Evolutionary conservation across 2,329 filamentous ascomycete species (phyloP).

Genomic region (Didymella lethalis): DNA sequence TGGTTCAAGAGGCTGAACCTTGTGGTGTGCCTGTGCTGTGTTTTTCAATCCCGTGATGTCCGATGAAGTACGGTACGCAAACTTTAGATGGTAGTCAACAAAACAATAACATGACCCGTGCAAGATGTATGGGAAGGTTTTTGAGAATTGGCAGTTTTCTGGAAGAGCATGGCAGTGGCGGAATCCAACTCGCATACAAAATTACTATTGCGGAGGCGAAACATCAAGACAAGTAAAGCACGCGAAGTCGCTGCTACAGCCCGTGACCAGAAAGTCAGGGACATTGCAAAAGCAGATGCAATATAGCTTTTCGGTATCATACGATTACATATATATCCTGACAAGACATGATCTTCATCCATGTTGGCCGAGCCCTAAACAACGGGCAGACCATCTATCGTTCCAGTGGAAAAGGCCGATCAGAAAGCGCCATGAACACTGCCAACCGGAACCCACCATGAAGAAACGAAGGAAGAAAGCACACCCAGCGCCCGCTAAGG

Average conservation of each 20-base stretch:
- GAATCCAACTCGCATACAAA: neutral
- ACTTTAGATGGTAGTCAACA: neutral
- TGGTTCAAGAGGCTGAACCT: neutral
- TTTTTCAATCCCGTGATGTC: neutral
- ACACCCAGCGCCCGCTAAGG: conserved; percentile 44
- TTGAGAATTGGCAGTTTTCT: neutral
- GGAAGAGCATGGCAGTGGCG: neutral
- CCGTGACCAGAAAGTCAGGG: neutral
- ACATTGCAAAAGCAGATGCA: conserved; percentile 3
- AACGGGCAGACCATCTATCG: conserved; percentile 16
- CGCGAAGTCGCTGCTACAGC: neutral
- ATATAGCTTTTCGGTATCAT: conserved; percentile 20
- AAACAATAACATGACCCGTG: neutral
- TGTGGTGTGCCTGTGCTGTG: too few relatives aligned
- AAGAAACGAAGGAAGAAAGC: conserved; percentile 29
- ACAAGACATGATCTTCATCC: conserved; percentile 22
- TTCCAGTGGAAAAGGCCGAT: conserved; percentile 17
- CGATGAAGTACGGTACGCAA: too few relatives aligned
- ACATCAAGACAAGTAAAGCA: neutral
- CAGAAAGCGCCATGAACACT: conserved; percentile 13
- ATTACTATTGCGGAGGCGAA: neutral
- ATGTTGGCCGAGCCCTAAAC: conserved; percentile 15
- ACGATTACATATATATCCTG: conserved; percentile 30
- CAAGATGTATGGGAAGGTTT: neutral
- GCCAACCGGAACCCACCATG: conserved; percentile 13